Evolutionary conservation across 208 protist species (phyloP), one percentile per base, ranked within the genome.

Genomic region (Trypanosoma brucei): DNA sequence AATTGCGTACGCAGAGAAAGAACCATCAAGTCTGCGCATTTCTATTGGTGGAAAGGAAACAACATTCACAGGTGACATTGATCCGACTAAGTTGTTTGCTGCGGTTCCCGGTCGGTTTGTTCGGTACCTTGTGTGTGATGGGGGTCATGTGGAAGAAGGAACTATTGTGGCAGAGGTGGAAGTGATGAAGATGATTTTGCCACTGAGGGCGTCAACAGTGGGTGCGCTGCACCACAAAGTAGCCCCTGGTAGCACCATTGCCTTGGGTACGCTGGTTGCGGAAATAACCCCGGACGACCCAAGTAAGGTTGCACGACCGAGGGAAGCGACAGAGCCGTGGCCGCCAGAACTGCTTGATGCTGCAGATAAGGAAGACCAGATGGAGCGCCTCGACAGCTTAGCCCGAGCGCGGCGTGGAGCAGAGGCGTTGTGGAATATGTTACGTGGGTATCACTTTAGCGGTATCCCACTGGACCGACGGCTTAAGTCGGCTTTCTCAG

Each of bases 161-260:
- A 70, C 79, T 51, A 80, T 96, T 22, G 97, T 94, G 64, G 96
- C 95, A 11, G 96, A 99, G 73, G 83, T 98, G 45, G 97, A 99
- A 71, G 96, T 98, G n/a, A 99, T 99, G 98, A 99, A 99, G 81
- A 99, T 99, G 98, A 92, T 98, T 70, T 83, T 99, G 68, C 88
- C 95, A 30, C 59, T 99, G 7, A 76, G 87, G 8, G 82, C 83
- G 4, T 75, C 76, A 48, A 86, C 91, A 0, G 72, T 79, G 2
- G 97, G 97, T 60, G 70, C 67, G 40, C 49, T 97, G 45, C 75
- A 92, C 51, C 86, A 91, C 55, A 69, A 72, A 35, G 81, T 87
- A 33, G 51, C 83, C 6, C 64, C 92, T n/a, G 97, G 98, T 51
- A 86, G 82, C 65, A 93, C 97, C 55, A 83, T 99, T 65, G 53